These are phyloP conservation scores for Massariosphaeria phaeospora DNA, from an alignment of 495 filamentous ascomycete species.

Conservation along the genomic window DNA sequence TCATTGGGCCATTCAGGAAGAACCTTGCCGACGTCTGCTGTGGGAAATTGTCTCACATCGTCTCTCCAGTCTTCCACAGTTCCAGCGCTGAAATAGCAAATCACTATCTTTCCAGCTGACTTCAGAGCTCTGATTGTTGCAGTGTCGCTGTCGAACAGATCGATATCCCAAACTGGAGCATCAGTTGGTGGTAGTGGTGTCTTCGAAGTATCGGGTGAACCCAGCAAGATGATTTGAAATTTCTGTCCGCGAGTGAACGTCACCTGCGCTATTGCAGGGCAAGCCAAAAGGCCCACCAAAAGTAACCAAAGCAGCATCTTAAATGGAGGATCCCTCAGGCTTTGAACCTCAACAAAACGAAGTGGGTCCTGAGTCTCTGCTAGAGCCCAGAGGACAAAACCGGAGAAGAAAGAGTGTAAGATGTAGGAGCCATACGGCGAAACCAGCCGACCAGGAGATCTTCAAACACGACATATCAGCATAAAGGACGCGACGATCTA, in stretches of 20 bases:
- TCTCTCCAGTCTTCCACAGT: conserved; percentile 56
- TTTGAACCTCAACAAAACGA: not conserved
- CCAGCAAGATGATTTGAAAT: conserved; percentile 24
- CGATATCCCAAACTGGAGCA: conserved; percentile 56
- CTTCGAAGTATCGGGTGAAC: conserved; percentile 18
- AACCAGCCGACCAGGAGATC: conserved; percentile 8
- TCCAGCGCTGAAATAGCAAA: conserved; percentile 73
- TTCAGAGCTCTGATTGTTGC: conserved; percentile 49
- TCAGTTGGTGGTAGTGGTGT: conserved; percentile 31
- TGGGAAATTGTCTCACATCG: conserved; percentile 51
- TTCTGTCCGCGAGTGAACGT: conserved; percentile 19
- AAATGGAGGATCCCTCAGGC: not conserved
- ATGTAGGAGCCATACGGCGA: conserved; percentile 22
- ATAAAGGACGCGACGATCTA: conserved; percentile 21
- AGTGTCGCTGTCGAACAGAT: conserved; percentile 53
- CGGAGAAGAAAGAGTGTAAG: not conserved
- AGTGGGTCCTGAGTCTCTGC: not conserved
- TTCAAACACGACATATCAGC: conserved; percentile 12
- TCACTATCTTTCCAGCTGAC: conserved; percentile 49
- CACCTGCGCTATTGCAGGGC: not conserved
- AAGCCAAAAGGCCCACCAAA: conserved; percentile 1
- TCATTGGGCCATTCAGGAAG: conserved; percentile 64
- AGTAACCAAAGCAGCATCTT: conserved; percentile 20
- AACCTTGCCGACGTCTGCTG: conserved; percentile 48
- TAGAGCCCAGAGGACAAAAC: conserved; percentile 6